Base-by-base conservation (phyloP, 495 filamentous ascomycete species). In the Daldinia caldariorum region DNA sequence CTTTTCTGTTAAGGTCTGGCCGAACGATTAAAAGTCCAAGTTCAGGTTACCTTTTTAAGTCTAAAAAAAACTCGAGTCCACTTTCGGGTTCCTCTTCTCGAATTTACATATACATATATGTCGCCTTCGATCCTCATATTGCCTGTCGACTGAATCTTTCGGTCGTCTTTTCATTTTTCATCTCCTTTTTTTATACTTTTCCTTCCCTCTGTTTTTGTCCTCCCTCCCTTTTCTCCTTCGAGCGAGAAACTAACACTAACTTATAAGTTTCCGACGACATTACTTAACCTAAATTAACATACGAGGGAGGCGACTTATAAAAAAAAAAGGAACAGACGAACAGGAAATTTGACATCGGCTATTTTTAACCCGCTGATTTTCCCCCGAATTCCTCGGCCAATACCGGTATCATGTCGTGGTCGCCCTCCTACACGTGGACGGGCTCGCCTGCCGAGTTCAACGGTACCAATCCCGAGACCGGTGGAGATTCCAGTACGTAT, bases 401-500 rank as follows among this genome's bases (percentile, higher is more conserved):
- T 16, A 51, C 35, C 66, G 68, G 58, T 70, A 74, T 64, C 70
- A 86, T 90, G 88, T 93, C 91, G 57, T 75, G 74, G 74, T 54
- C 41, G n/a, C 74, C 74, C 64, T 77, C 74, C 61, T 94, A 96
- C 83, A 87, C 92, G 76, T 94, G 92, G 90, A 82, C 90, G 58
- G 93, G 94, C 57, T 81, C 92, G 34, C 93, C 94, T 12, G 78
- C 89, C 38, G 74, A 79, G 58, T 97, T 92, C 83, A 91, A 91
- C 77, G 87, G 91, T 74, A 94, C 93, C 41, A 87, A 91, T 69
- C 51, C 79, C n/a, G 79, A 84, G 41, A 79, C 85, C 59, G 94
- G 94, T 63, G 94, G 94, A 72, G 83, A 97, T 83, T 92, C 93
- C 53, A 84, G 94, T 97, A 89, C 74, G 92, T 87, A 20, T 45